phyloP scores from a whole-genome alignment of 441 rosid genomes.

The Gossypium gossypioides region DNA sequence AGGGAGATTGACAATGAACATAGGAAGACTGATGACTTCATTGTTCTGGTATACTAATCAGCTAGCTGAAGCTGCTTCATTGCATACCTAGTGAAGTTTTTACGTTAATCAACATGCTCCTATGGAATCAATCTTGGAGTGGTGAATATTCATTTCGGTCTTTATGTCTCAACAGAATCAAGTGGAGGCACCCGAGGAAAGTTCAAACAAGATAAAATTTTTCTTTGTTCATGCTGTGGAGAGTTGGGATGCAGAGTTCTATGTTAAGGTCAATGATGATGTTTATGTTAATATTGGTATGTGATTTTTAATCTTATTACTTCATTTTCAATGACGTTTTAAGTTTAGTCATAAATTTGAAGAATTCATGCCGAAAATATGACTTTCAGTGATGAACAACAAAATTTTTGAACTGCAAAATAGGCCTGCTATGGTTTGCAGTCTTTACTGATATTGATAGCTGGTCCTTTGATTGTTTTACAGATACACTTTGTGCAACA shows the following conservation, averaged over 20 bases:
- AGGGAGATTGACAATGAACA: conserved; percentile 44
- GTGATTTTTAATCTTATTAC: conserved; percentile 26
- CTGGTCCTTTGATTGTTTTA: not conserved
- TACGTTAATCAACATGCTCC: conserved; percentile 5
- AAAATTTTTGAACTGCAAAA: not conserved
- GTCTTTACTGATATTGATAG: not conserved
- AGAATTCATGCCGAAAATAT: not conserved
- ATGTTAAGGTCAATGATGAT: conserved; percentile 78
- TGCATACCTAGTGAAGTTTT: not conserved
- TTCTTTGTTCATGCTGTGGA: conserved; percentile 55
- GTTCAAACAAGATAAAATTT: conserved; percentile 47
- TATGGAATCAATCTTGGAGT: not conserved
- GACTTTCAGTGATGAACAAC: not conserved
- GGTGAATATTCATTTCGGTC: not conserved
- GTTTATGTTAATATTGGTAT: conserved; percentile 75
- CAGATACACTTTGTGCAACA: conserved; percentile 34
- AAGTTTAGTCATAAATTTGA: not conserved
- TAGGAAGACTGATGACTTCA: conserved; percentile 46
- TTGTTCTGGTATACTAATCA: conserved; percentile 44
- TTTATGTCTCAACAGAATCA: conserved; percentile 40
- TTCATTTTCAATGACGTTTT: not conserved
- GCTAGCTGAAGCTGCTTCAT: conserved; percentile 12
- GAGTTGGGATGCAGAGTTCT: conserved; percentile 83
- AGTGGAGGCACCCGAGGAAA: conserved; percentile 59
- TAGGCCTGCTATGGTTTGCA: not conserved